Conservation (phyloP, 2,329 filamentous ascomycete genomes). For the Rhinocladiella similis region DNA sequence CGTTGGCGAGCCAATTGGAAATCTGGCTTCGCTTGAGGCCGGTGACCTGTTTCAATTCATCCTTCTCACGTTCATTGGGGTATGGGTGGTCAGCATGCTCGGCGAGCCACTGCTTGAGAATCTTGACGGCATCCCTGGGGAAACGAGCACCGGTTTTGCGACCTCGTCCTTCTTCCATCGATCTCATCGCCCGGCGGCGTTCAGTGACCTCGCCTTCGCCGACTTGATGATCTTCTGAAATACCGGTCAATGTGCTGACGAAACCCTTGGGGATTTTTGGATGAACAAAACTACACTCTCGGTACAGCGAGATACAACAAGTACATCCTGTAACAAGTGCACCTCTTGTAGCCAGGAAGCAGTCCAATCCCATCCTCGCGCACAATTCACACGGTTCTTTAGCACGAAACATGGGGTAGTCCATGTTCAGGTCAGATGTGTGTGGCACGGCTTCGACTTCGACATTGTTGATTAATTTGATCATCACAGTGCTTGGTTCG, state of each 20-base stretch:
- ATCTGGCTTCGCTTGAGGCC: constrained; percentile 82
- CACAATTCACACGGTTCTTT: constrained; percentile 49
- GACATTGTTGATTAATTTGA: constrained; percentile 31
- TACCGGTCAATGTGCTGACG: constrained; percentile 46
- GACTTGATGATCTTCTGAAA: constrained; percentile 39
- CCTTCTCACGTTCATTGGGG: constrained; percentile 83
- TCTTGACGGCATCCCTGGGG: constrained; percentile 74
- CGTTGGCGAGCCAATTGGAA: constrained; percentile 90
- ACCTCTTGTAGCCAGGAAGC: constrained; percentile 47
- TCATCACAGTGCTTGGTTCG: constrained; percentile 25
- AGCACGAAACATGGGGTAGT: constrained; percentile 46
- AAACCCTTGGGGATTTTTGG: constrained; percentile 42
- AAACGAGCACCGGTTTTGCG: constrained; percentile 74
- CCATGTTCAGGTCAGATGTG: constrained; percentile 28
- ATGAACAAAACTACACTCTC: constrained; percentile 50
- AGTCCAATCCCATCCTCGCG: constrained; percentile 47
- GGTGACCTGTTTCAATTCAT: constrained; percentile 73
- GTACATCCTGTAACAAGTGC: constrained; percentile 47
- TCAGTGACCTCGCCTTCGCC: constrained; percentile 40
- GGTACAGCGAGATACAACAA: constrained; percentile 48
- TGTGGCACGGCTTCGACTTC: constrained; percentile 30
- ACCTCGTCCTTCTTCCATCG: constrained; percentile 39
- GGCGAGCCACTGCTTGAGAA: constrained; percentile 81
- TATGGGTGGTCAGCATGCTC: constrained; percentile 82
- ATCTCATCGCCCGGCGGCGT: constrained; percentile 41